These are phyloP conservation scores for Fusarium chuoi DNA, from an alignment of 2,329 filamentous ascomycete genomes.

Conservation along the genomic window DNA sequence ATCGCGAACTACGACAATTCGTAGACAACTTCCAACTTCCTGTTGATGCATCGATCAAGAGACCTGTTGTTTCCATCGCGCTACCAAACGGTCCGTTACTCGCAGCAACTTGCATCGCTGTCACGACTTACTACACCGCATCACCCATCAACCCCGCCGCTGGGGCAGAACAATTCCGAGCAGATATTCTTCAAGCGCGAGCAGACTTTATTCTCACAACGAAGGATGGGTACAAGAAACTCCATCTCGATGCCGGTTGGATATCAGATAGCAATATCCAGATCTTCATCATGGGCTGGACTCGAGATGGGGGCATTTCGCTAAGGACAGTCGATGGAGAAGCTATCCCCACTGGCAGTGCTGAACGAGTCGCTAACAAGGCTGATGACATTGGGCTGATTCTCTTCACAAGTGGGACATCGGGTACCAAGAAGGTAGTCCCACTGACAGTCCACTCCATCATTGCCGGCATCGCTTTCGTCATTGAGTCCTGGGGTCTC, in stretches of 20 bases:
- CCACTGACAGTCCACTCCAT: background rate
- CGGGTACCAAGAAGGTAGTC: constrained; percentile 2
- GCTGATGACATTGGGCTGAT: constrained; percentile 13
- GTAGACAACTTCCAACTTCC: background rate
- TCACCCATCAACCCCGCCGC: constrained; percentile 13
- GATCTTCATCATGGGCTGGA: background rate
- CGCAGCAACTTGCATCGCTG: constrained; percentile 9
- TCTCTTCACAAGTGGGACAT: constrained; percentile 4
- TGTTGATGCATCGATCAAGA: accelerated
- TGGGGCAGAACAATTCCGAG: constrained; percentile 6
- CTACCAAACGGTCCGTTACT: background rate
- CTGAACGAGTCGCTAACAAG: background rate
- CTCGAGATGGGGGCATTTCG: background rate
- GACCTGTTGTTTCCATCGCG: background rate
- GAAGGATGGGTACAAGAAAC: background rate
- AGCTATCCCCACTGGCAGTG: background rate
- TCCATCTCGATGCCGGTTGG: background rate
- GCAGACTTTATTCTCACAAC: constrained; percentile 4
- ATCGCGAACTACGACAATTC: background rate
- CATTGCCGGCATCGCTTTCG: constrained; percentile 1
- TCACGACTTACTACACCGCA: constrained; percentile 9
- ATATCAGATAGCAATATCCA: background rate
- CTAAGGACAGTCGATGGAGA: background rate
- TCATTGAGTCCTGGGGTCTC: constrained; percentile 18
- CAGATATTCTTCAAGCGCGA: constrained; percentile 5